These are phyloP conservation scores for Elymus sibiricus DNA, from an alignment of 176 grass and related monocot genomes.

Conservation along the genomic window DNA sequence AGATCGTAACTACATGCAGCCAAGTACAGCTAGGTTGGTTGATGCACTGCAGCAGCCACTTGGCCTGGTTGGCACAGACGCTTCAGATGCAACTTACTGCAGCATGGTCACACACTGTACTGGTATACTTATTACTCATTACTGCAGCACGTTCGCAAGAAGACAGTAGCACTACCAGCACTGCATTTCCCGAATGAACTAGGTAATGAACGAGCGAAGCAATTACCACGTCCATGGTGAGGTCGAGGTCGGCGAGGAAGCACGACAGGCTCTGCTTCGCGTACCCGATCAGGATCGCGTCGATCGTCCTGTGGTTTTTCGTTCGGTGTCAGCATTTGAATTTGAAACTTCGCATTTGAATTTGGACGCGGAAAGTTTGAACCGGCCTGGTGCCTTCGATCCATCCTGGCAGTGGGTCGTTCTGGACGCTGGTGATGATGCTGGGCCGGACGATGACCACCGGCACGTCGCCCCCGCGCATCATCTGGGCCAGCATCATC, in stretches of 20 bases:
- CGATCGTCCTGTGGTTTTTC: constrained; percentile 47
- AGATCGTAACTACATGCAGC: neutral
- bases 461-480: constrained; percentile 19
- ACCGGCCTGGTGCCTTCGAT: constrained; percentile 51
- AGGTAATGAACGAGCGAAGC: neutral
- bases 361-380: neutral
- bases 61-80: neutral
- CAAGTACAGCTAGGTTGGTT: neutral
- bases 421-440: constrained; percentile 76
- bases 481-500: constrained; percentile 51
- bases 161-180: neutral
- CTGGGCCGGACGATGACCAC: constrained; percentile 66
- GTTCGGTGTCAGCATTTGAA: neutral
- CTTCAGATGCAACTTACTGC: neutral
- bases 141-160: neutral
- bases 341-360: neutral
- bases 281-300: constrained; percentile 62
- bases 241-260: constrained; percentile 69
- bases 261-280: constrained; percentile 74
- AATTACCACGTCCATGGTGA: constrained; percentile 71
- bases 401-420: constrained; percentile 76
- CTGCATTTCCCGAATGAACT: no score
- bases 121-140: neutral
- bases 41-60: neutral
- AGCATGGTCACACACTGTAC: neutral